Evolutionary conservation across 1,284 basidiomycete species (phyloP), one percentile per base, ranked within the genome.

Genomic region (Cryptococcus sp.): DNA sequence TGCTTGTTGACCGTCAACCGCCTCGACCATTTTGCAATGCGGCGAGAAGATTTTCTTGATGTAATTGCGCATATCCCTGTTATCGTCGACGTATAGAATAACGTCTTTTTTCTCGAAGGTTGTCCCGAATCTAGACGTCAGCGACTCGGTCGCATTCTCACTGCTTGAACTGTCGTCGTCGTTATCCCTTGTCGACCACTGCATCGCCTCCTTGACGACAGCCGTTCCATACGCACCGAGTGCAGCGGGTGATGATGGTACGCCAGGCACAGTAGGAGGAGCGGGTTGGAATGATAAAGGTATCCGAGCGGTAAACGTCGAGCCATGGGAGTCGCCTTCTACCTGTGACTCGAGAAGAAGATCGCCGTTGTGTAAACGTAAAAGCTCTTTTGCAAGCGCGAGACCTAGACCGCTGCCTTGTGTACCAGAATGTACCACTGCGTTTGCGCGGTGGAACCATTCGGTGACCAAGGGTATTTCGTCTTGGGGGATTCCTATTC

Each of bases 341-440:
- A 62, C 66, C 10, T 48, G 25, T 17, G 56, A 60, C 13, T 67
- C 62, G 25, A 78, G 68, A 6, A 66, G 56, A 16, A 79, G 65
- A 5, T 68, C 68, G 1, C 75, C 75, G 10, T 72, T 72, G 51
- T 77, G 70, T 15, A 75, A 54, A 26, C 71, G 69, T 46, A 79
- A 66, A 40, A 77, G 66, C 58, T 73, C 73, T 7, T 62, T 55
- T 8, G 57, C 45, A 7, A 64, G 46, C 0, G 62, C 59, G 7
- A 64, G 46, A 4, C 62, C 62, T 25, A 64, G 54, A 11, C 59
- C 62, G 15, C 59, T 54, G 3, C 59, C 59, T 29, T 64, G 52
- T 15, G 52, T 54, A 22, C 50, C 44, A 6, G 63, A 34, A 22
- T 63, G 57, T 5, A 72, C 40, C 15, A 63, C 65, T 7, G 65